These are phyloP conservation scores for Pelargonium nanum DNA, from an alignment of 345 rosid genomes.

Conservation along the genomic window DNA sequence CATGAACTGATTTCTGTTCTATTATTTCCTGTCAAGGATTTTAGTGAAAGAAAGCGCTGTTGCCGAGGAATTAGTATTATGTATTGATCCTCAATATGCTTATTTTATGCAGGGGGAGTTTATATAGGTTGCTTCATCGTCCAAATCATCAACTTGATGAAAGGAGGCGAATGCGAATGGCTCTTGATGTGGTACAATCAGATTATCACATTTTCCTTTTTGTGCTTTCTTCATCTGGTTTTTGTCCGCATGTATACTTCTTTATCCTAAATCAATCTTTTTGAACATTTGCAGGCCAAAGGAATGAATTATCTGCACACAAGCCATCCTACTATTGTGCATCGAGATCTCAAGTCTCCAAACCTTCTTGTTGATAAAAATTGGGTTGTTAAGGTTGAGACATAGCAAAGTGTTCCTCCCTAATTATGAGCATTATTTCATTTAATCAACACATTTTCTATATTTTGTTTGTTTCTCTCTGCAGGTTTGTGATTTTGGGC, in stretches of 20 bases:
- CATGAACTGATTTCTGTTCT: background rate
- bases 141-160: slow-evolving; percentile 66
- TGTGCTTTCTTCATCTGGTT: background rate
- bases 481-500: slow-evolving; percentile 91
- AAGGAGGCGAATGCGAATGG: slow-evolving; percentile 89
- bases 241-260: background rate
- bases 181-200: slow-evolving; percentile 84
- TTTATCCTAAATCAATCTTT: slow-evolving; percentile 8
- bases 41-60: background rate
- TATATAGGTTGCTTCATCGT: slow-evolving; percentile 79
- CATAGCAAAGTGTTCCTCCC: background rate
- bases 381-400: slow-evolving; percentile 84
- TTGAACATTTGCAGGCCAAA: slow-evolving; percentile 52
- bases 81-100: background rate
- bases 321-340: slow-evolving; percentile 88
- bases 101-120: slow-evolving; percentile 69
- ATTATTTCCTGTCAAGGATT: background rate
- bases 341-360: slow-evolving; percentile 93
- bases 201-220: slow-evolving; percentile 4
- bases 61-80: background rate
- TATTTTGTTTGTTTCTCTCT: slow-evolving; percentile 12
- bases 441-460: background rate
- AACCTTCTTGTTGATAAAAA: slow-evolving; percentile 94
- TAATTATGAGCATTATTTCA: background rate
- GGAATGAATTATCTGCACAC: slow-evolving; percentile 97